These are phyloP conservation scores for Termitomyces sp. DNA, from an alignment of 768 basidiomycete species.

Conservation along the genomic window DNA sequence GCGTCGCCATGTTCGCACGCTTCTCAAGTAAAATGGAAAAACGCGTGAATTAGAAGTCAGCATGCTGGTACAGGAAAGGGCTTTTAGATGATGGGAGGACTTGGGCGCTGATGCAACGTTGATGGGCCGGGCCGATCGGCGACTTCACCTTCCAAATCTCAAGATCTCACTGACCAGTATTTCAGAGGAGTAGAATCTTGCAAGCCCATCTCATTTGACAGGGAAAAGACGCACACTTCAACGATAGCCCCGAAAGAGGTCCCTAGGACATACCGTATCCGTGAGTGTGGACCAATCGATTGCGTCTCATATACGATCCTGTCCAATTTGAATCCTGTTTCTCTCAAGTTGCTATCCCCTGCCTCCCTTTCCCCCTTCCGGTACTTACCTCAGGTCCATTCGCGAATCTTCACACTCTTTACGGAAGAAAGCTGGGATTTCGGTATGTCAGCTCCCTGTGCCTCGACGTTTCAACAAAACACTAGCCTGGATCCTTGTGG, in stretches of 20 bases:
- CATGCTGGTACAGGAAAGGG: not conserved
- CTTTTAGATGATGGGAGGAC: not conserved
- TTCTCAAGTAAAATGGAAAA: not conserved
- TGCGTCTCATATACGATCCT: not conserved
- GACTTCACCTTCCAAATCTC: not conserved
- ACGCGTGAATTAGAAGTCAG: not conserved
- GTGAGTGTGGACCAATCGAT: not conserved
- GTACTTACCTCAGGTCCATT: constrained; percentile 46
- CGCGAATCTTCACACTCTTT: constrained; percentile 46
- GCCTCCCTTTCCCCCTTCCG: constrained; percentile 39
- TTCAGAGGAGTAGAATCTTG: not conserved
- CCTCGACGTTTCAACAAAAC: not conserved
- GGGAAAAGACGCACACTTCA: not conserved
- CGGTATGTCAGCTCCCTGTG: constrained; percentile 33
- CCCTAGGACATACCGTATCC: too few relatives aligned
- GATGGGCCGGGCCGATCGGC: not conserved
- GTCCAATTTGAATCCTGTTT: not conserved
- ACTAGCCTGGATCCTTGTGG: not conserved
- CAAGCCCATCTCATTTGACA: not conserved
- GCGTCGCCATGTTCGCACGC: constrained; percentile 1
- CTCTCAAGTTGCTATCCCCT: not conserved
- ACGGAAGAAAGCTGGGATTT: constrained; percentile 42
- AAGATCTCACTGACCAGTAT: not conserved
- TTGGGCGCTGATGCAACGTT: not conserved
- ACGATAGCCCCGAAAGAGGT: not conserved